A percentile compares a stretch with the other conserved stretches of the same genome.
Conservation (phyloP, 345 rosid species). For the Boechera retrofracta region DNA sequence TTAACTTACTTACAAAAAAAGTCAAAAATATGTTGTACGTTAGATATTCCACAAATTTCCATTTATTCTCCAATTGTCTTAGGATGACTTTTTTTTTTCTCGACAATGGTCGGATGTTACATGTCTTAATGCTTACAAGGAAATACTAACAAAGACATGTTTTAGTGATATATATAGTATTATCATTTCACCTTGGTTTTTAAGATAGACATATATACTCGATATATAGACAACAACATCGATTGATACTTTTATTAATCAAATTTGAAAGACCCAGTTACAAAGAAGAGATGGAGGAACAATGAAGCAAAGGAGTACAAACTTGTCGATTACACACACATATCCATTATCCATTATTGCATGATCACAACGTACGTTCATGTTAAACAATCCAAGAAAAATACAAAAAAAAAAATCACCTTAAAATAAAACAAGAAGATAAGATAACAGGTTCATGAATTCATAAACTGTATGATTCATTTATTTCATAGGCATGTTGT, state of each 20-base stretch:
- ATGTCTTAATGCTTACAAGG: too few relatives aligned
- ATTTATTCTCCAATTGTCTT: too few relatives aligned
- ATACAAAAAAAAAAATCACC: background rate
- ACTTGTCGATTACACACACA: slow-evolving; percentile 22
- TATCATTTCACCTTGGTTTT: too few relatives aligned
- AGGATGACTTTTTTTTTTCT: too few relatives aligned
- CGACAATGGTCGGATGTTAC: too few relatives aligned
- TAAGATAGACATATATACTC: too few relatives aligned
- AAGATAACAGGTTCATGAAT: background rate
- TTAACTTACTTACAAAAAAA: too few relatives aligned
- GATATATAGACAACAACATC: background rate
- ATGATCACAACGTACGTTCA: slow-evolving; percentile 17
- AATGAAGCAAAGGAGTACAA: slow-evolving; percentile 17
- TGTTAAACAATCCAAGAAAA: background rate
- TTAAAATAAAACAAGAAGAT: slow-evolving; percentile 1
- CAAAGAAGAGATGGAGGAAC: slow-evolving; percentile 23
- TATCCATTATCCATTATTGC: slow-evolving; percentile 21
- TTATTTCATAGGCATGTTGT: background rate
- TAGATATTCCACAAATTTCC: too few relatives aligned
- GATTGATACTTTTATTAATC: slow-evolving; percentile 20
- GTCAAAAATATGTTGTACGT: too few relatives aligned
- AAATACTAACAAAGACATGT: too few relatives aligned
- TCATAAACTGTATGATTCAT: background rate
- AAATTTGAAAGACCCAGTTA: background rate
- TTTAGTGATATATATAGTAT: too few relatives aligned